These are phyloP conservation scores for Handroanthus guayacan DNA, from an alignment of 257 asterid genomes.

Conservation along the genomic window DNA sequence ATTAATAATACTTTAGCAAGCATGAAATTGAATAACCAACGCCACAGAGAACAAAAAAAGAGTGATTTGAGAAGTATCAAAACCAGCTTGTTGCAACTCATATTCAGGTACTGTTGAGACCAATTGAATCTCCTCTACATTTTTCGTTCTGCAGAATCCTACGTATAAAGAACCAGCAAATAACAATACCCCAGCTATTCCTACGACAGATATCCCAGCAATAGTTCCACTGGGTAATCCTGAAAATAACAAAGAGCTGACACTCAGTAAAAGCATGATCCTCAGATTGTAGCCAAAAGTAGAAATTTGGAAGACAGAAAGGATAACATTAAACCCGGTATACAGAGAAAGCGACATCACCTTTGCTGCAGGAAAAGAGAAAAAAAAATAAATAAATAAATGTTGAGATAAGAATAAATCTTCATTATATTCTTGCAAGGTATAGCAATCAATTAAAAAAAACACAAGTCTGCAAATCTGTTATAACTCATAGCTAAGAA, in stretches of 20 bases:
- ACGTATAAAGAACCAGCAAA: slow-evolving; percentile 59
- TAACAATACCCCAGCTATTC: slow-evolving; percentile 52
- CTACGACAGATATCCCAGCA: slow-evolving; percentile 75
- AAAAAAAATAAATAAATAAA: no score
- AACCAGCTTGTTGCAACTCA: slow-evolving; percentile 46
- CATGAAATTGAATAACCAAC: background rate
- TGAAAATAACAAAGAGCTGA: slow-evolving; percentile 36
- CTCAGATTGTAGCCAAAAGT: slow-evolving; percentile 17
- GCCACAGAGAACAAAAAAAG: slow-evolving; percentile 11
- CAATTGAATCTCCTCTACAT: slow-evolving; percentile 44
- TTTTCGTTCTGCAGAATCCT: slow-evolving; percentile 56
- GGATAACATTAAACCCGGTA: slow-evolving; percentile 40
- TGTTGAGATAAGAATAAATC: no score
- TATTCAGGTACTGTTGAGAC: slow-evolving; percentile 55
- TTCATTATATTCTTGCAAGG: slow-evolving; percentile 7
- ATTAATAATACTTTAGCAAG: no score
- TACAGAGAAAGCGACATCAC: slow-evolving; percentile 53
- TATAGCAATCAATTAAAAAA: slow-evolving; percentile 10
- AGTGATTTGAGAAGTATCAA: slow-evolving; percentile 34
- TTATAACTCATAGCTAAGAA: slow-evolving; percentile 25
- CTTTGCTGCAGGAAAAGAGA: slow-evolving; percentile 65
- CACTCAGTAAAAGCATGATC: slow-evolving; percentile 37
- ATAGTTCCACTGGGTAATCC: slow-evolving; percentile 78
- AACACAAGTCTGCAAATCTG: no score
- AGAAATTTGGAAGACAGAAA: slow-evolving; percentile 34